Evolutionary conservation across 192 early-diverging fungal species (phyloP).

Genomic region (Dispira simplex): DNA sequence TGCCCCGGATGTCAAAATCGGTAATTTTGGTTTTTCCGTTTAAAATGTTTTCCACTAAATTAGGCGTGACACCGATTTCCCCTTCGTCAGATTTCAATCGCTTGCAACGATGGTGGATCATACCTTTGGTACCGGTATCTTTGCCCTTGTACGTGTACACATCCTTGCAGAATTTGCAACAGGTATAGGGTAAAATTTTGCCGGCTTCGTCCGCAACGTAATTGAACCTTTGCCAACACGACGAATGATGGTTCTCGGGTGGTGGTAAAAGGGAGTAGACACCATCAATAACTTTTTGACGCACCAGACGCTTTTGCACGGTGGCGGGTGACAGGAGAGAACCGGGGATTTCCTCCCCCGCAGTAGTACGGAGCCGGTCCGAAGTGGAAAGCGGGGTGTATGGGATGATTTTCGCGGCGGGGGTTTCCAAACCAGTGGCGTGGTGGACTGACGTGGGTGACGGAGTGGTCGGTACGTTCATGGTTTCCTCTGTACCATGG

Average conservation of each 20-base stretch:
- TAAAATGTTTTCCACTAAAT: background rate
- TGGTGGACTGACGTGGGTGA: no score
- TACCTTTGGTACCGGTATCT: conserved; percentile 10
- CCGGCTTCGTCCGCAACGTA: conserved; percentile 7
- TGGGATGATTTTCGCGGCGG: background rate
- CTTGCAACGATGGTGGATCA: conserved; percentile 11
- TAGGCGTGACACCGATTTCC: background rate
- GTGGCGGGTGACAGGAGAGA: conserved; percentile 1
- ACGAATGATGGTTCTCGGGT: conserved; percentile 3
- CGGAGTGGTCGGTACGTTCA: no score
- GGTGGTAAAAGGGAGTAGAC: conserved; percentile 8
- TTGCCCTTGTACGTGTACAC: conserved; percentile 11
- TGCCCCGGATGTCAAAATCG: background rate
- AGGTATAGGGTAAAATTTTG: conserved; percentile 3
- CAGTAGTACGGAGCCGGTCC: conserved; percentile 1
- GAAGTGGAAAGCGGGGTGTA: background rate
- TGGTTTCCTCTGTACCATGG: no score
- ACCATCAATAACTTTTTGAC: conserved; percentile 6
- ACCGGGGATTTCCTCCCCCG: background rate
- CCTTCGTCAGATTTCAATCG: background rate
- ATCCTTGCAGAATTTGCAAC: conserved; percentile 10
- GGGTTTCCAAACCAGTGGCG: background rate
- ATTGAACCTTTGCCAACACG: conserved; percentile 7
- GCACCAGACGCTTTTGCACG: background rate
- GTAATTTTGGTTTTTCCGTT: background rate